Evolutionary conservation across 2,329 filamentous ascomycete genomes (phyloP).

Genomic region (Ambrosiella xylebori): DNA sequence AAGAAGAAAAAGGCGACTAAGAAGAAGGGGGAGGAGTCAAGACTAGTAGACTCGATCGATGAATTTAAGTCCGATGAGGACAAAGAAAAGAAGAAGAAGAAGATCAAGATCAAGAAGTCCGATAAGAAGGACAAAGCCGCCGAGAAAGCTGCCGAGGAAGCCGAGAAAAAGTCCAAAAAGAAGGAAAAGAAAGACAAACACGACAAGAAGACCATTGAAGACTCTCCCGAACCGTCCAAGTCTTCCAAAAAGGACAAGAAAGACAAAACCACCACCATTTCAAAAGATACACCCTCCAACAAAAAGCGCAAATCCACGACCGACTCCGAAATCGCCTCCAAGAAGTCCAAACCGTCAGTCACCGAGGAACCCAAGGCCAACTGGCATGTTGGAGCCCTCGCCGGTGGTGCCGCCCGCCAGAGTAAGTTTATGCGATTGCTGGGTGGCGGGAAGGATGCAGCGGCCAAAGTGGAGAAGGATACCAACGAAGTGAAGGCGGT

Average conservation of each 20-base stretch:
- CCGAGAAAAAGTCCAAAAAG: background rate
- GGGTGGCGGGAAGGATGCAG: constrained; percentile 31
- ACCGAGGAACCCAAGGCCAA: constrained; percentile 16
- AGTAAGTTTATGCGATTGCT: constrained; percentile 40
- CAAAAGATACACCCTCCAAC: background rate
- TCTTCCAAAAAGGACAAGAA: no score
- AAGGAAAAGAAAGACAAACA: background rate
- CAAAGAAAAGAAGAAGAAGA: constrained; percentile 17
- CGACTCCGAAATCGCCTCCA: background rate
- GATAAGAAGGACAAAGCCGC: constrained; percentile 12
- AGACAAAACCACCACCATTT: no score
- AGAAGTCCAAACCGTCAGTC: background rate
- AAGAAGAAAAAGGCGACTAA: constrained; percentile 11
- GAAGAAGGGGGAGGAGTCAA: constrained; percentile 18
- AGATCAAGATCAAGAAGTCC: constrained; percentile 17
- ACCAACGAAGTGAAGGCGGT: constrained; percentile 13
- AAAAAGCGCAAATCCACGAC: background rate
- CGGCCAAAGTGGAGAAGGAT: constrained; percentile 6
- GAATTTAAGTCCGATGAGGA: constrained; percentile 15
- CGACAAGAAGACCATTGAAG: background rate
- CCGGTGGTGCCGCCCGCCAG: constrained; percentile 33
- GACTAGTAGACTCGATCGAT: constrained; percentile 16
- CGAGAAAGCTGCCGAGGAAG: background rate
- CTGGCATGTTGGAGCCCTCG: constrained; percentile 36
- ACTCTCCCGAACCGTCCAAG: no score